Conservation (phyloP, 2,329 filamentous ascomycete species). For the Monosporascus sp. region DNA sequence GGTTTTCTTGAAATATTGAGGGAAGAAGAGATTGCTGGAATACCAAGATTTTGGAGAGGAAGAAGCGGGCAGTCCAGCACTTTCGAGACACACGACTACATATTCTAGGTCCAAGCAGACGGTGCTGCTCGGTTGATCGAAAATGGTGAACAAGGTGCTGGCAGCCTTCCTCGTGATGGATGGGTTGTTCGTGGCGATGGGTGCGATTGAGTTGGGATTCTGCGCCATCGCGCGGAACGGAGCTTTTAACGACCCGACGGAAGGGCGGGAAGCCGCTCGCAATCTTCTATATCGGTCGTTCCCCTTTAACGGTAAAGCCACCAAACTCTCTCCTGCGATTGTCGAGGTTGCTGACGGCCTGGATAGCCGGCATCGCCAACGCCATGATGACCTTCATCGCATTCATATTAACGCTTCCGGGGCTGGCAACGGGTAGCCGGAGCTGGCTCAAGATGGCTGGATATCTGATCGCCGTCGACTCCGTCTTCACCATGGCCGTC, state of each 20-base stretch:
- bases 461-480: conserved; percentile 57
- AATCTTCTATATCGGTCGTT: conserved; percentile 49
- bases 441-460: conserved; percentile 66
- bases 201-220: conserved; percentile 51
- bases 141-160: conserved; percentile 53
- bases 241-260: conserved; percentile 35
- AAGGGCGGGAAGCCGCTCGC: conserved; percentile 44
- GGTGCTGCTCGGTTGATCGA: conserved; percentile 7
- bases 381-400: conserved; percentile 65
- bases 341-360: neutral
- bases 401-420: conserved; percentile 65
- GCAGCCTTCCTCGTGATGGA: conserved; percentile 43
- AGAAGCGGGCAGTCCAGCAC: neutral
- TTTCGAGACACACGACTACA: neutral
- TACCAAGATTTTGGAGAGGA: neutral
- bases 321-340: neutral
- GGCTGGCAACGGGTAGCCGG: conserved; percentile 61
- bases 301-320: conserved; percentile 33
- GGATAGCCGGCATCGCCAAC: conserved; percentile 63
- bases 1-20: conserved; percentile 5
- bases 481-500: conserved; percentile 59
- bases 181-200: conserved; percentile 47
- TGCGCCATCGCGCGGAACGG: conserved; percentile 46
- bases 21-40: neutral
- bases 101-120: neutral